Base-by-base conservation (phyloP, 1,284 basidiomycete genomes). In the Pholiota adiposa region DNA sequence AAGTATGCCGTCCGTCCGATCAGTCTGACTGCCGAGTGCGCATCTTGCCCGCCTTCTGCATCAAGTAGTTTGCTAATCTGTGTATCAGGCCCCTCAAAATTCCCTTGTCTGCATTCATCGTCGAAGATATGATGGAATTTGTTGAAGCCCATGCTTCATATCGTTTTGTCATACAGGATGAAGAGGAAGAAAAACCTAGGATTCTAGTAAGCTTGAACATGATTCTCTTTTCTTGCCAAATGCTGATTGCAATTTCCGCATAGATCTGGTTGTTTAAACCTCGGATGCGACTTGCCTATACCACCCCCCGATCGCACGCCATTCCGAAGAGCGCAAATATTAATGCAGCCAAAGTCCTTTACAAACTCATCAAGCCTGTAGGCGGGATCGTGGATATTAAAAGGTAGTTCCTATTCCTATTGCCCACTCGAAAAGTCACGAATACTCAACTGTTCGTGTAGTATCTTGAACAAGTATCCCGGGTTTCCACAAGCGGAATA, bases 211-310 rank as follows among this genome's bases (percentile, higher is more conserved):
- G 89, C 75, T 18, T 25, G 36, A 27, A 16, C 21, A 27, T 51
- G 9, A 19, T 48, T 54, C 14, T 46, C 8, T 44, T 34, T 16
- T 8, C 7, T 11, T 2, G 31, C 29, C 63, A 12, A 52, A 54
- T 50, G 53, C 33, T 62, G 8, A 36, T 12, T 29, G 31, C 40
- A 19, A 12, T 16, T 23, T 14, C 27, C 8, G 14, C 23, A 33
- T 61, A 92, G 91, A 79, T 95, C 11, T 96, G 94, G 94, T 72
- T 96, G 19, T 96, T 97, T 83, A 96, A 95, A 72, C 93, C 94
- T 0, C 87, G 81, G 60, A 86, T 96, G 65, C 84, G 85, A 11
- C 74, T 96, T 27, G 83, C 92, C 1, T 96, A 94, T 70, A 80
- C 81, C 48, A 79, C 83, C 4, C 76, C 82, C 5, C 76, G 76